Evolutionary conservation across 164 flowering plant genomes (phyloP).

Genomic region (Magnolia changhungtana): DNA sequence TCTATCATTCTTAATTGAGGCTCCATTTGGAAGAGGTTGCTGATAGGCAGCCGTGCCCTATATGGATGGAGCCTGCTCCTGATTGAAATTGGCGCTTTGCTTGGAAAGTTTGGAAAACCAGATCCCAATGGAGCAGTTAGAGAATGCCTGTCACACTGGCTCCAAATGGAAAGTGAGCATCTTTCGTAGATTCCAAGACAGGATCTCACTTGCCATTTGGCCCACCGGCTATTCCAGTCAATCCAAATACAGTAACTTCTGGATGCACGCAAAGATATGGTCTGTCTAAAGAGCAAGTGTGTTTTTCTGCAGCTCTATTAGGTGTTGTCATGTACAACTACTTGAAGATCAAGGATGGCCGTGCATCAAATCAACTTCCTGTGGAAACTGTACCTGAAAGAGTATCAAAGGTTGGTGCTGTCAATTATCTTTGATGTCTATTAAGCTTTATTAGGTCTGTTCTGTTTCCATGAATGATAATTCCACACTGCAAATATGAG

Average conservation of each 20-base stretch:
- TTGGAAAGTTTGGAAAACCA: too few species aligned
- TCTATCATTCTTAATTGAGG: not conserved
- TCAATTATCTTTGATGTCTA: not conserved
- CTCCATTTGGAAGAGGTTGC: not conserved
- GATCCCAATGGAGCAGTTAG: too few species aligned
- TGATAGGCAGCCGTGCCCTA: too few species aligned
- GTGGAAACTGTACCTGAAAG: constrained; percentile 58
- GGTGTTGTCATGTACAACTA: constrained; percentile 98
- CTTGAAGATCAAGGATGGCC: constrained; percentile 84
- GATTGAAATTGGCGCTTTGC: too few species aligned
- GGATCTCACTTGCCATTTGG: too few species aligned
- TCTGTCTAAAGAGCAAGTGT: not conserved
- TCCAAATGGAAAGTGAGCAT: too few species aligned
- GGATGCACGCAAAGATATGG: not conserved
- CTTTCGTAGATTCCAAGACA: too few species aligned
- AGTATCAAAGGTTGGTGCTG: constrained; percentile 44
- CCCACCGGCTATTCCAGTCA: not conserved
- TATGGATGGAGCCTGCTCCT: too few species aligned
- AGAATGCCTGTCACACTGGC: too few species aligned
- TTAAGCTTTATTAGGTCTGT: not conserved
- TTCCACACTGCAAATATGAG: too few species aligned
- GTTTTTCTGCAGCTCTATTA: constrained; percentile 58
- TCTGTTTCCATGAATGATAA: too few species aligned
- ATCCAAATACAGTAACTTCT: not conserved
- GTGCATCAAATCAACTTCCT: constrained; percentile 56